Evolutionary conservation across 2,329 filamentous ascomycete genomes (phyloP).

Genomic region (Ascochyta fabae): DNA sequence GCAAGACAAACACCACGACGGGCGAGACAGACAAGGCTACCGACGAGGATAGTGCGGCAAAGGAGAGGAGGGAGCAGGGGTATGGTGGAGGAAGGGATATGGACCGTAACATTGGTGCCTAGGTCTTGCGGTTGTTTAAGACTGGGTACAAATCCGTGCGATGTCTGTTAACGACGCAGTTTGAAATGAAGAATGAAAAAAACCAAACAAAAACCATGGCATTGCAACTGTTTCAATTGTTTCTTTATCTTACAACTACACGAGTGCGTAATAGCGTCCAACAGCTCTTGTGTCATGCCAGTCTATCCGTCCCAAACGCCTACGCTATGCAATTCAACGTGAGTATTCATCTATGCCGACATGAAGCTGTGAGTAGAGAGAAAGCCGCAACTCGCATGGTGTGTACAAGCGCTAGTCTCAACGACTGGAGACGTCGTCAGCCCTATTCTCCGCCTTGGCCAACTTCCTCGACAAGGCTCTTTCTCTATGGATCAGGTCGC

Average conservation of each 20-base stretch:
- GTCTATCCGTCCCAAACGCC: constrained; percentile 17
- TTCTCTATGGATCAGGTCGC: constrained; percentile 38
- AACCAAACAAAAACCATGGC: too few species aligned
- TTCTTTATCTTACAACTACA: constrained; percentile 2
- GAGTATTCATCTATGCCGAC: not conserved
- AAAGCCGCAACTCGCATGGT: constrained; percentile 8
- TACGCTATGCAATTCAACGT: constrained; percentile 29
- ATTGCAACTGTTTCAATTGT: not conserved
- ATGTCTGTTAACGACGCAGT: too few species aligned
- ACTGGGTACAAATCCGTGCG: not conserved
- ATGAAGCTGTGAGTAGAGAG: constrained; percentile 35
- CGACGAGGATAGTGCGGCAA: constrained; percentile 48
- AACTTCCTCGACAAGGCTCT: constrained; percentile 34
- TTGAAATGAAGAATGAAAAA: too few species aligned
- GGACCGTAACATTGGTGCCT: constrained; percentile 60
- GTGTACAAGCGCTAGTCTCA: constrained; percentile 4
- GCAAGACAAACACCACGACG: constrained; percentile 54
- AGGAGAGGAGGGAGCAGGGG: constrained; percentile 58
- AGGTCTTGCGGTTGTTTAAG: not conserved
- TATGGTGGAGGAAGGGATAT: constrained; percentile 59
- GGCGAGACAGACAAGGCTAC: constrained; percentile 48
- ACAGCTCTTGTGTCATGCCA: too few species aligned
- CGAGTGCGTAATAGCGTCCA: too few species aligned
- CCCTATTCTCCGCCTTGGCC: constrained; percentile 36
- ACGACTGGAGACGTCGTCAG: constrained; percentile 26